Evolutionary conservation across 345 rosid genomes (phyloP).

Genomic region (Passiflora organensis): DNA sequence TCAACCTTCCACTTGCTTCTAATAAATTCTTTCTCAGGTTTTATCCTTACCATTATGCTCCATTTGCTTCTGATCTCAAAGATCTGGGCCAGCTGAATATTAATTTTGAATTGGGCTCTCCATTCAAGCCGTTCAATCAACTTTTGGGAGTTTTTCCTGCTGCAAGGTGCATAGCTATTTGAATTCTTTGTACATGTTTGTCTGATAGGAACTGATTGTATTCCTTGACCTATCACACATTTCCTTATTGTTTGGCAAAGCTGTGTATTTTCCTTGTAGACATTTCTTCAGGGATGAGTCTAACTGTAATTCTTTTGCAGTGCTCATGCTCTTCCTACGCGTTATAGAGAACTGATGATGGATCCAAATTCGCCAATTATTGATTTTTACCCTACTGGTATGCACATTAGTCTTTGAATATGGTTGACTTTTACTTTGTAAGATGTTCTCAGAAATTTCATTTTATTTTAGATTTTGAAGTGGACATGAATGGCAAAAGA

Average conservation of each 20-base stretch:
- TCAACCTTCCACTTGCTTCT: not conserved
- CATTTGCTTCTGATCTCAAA: constrained; percentile 96
- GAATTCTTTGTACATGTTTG: not conserved
- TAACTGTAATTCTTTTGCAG: constrained; percentile 37
- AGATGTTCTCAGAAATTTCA: constrained; percentile 16
- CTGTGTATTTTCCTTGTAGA: not conserved
- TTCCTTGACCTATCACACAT: too few species aligned
- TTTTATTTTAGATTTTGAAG: constrained; percentile 65
- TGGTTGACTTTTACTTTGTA: constrained; percentile 6
- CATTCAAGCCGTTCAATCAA: constrained; percentile 92
- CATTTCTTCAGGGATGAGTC: constrained; percentile 5
- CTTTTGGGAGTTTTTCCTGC: constrained; percentile 92
- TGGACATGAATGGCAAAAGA: constrained; percentile 94
- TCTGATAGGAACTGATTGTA: too few species aligned
- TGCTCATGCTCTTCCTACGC: constrained; percentile 87
- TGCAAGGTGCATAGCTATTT: constrained; percentile 55
- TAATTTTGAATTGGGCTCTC: constrained; percentile 63
- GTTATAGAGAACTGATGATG: constrained; percentile 74
- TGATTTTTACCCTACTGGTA: constrained; percentile 88
- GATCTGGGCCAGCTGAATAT: constrained; percentile 64
- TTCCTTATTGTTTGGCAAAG: too few species aligned
- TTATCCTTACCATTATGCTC: constrained; percentile 97
- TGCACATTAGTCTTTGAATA: constrained; percentile 9
- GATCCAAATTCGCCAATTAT: constrained; percentile 76
- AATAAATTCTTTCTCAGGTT: constrained; percentile 45